Conservation (phyloP, 2,329 filamentous ascomycete genomes). For the Moelleriella libera region DNA sequence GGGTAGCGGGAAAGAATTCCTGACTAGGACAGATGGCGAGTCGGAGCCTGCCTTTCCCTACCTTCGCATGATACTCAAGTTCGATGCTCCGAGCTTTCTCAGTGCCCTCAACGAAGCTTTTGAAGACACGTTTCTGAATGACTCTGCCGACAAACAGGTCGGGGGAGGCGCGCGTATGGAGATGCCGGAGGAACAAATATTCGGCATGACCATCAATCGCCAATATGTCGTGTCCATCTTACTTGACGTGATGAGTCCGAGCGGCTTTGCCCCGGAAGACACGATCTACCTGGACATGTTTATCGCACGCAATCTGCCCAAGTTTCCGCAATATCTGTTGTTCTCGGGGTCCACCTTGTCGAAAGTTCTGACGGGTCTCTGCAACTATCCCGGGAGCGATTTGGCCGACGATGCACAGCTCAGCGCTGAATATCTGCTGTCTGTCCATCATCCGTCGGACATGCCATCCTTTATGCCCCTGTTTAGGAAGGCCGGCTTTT, state of each 20-base stretch:
- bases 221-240: slow-evolving; percentile 89
- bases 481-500: slow-evolving; percentile 71
- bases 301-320: slow-evolving; percentile 85
- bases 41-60: slow-evolving; percentile 72
- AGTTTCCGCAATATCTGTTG: slow-evolving; percentile 91
- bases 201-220: slow-evolving; percentile 63
- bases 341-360: slow-evolving; percentile 78
- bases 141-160: slow-evolving; percentile 48
- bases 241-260: slow-evolving; percentile 73
- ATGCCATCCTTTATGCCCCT: slow-evolving; percentile 60
- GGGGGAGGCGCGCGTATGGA: slow-evolving; percentile 37
- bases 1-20: slow-evolving; percentile 42
- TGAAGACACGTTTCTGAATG: slow-evolving; percentile 86
- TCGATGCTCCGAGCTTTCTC: slow-evolving; percentile 83
- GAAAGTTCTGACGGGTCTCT: slow-evolving; percentile 67
- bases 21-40: slow-evolving; percentile 40
- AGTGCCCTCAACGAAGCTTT: slow-evolving; percentile 96
- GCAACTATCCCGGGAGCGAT: slow-evolving; percentile 66
- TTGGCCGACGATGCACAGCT: slow-evolving; percentile 88
- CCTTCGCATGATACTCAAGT: slow-evolving; percentile 69
- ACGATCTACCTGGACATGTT: slow-evolving; percentile 98
- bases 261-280: slow-evolving; percentile 63
- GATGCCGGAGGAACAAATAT: slow-evolving; percentile 50
- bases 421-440: slow-evolving; percentile 91
- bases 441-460: slow-evolving; percentile 82